Evolutionary conservation across 495 filamentous ascomycete genomes (phyloP).

Genomic region (Parathielavia hyrcaniae): DNA sequence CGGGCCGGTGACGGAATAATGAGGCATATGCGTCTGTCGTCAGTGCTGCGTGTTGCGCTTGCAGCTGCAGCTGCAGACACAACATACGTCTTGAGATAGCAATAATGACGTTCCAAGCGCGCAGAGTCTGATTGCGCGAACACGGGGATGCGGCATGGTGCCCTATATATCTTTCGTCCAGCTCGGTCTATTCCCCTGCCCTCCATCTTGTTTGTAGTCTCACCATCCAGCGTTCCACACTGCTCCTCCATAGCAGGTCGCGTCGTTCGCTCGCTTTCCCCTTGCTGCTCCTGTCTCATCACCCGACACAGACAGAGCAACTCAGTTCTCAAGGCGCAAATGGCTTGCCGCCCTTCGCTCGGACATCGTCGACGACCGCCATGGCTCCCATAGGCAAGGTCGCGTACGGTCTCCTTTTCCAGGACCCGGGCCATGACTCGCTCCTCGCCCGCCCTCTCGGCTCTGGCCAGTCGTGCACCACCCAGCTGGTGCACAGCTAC

Average conservation of each 20-base stretch:
- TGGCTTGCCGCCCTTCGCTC: neutral
- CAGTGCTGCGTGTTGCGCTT: neutral
- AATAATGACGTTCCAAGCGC: no score
- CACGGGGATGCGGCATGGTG: neutral
- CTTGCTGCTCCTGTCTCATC: no score
- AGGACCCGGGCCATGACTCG: neutral
- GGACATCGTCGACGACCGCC: neutral
- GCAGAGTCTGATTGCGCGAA: neutral
- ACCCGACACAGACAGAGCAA: neutral
- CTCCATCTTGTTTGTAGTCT: no score
- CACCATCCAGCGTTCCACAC: no score
- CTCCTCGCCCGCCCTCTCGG: neutral
- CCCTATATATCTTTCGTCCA: neutral
- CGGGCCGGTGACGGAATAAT: constrained; percentile 46
- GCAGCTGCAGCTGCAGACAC: neutral
- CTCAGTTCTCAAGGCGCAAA: neutral
- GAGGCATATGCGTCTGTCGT: no score
- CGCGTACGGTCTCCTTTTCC: neutral
- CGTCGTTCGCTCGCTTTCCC: no score
- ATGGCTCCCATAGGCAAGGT: neutral
- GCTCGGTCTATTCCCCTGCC: neutral
- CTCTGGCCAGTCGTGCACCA: neutral
- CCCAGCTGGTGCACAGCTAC: constrained; percentile 5
- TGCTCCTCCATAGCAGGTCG: no score
- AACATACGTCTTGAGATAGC: neutral